Base-by-base conservation (phyloP, 129 eudicot genomes). In the Scalesia atractyloides region DNA sequence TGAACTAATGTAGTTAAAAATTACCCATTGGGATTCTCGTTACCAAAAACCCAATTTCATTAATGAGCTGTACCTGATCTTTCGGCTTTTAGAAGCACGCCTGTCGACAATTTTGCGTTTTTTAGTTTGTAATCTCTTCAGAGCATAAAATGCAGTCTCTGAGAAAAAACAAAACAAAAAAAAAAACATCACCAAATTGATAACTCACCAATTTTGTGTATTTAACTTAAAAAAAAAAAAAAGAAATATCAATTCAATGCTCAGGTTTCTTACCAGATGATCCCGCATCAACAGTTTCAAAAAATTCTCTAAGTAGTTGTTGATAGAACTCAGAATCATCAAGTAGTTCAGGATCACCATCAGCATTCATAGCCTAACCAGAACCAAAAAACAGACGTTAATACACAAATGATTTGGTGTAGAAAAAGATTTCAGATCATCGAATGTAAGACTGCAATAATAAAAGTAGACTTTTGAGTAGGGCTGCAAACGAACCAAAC, bases 51-150 rank as follows among this genome's bases (percentile, higher is more conserved):
- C 0, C 10, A 18, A 51, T 51, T 13, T 30, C 66, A 13, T 13
- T 30, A 6, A 30, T 5, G 10, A 13, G 12, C 19, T 3, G 48
- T 62, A 84, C 97, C 98, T 76, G 73, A 94, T 90, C 83, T 94
- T 90, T 20, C 98, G 93, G 72, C 93, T 90, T 86, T 94, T 94
- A 34, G 98, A 94, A 49, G 98, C 97, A 74, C 98, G 91, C 5
- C 96, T 83, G 60, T 90, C 97, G 1, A 90, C 98, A 73, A 90
- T 79, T 66, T 94, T 94, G 10, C 94, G 84, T 51, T 90, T 94
- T 81, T 90, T 94, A 4, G 92, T 84, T 70, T 94, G 98, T 13
- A 86, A 43, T 65, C 93, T 88, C 76, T 90, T 94, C 17, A 90
- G 65, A 72, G 96, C 93, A 83, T 94, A 94, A 73, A 82, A 90